Percentiles rank a stretch among this genome's conserved stretches.
These are phyloP conservation scores for Candida bentonensis DNA, from an alignment of 805 yeast genomes.

Conservation along the genomic window DNA sequence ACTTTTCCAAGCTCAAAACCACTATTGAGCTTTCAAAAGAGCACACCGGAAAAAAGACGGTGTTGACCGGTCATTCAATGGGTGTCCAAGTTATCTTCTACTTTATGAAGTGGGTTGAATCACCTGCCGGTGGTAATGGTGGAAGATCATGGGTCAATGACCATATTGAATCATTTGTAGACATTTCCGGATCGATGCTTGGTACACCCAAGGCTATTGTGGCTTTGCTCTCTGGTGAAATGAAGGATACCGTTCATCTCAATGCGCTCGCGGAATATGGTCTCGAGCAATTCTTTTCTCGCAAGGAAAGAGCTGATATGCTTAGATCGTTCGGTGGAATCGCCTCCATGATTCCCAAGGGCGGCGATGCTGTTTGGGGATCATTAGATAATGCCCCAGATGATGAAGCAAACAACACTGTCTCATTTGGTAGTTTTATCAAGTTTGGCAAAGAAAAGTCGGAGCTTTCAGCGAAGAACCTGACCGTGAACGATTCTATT, in stretches of 20 bases:
- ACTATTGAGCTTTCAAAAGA: constrained; percentile 51
- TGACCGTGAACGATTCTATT: constrained; percentile 55
- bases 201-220: constrained; percentile 94
- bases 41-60: constrained; percentile 48
- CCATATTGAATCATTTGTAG: constrained; percentile 65
- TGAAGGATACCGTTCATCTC: constrained; percentile 93
- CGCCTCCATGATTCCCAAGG: constrained; percentile 93
- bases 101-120: constrained; percentile 94
- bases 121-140: constrained; percentile 89
- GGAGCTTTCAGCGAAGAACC: constrained; percentile 31
- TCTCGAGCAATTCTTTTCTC: constrained; percentile 80
- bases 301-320: constrained; percentile 80
- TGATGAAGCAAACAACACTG: constrained; percentile 30
- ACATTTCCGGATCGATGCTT: constrained; percentile 76
- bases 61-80: constrained; percentile 90
- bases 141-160: constrained; percentile 81
- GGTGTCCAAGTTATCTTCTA: constrained; percentile 83
- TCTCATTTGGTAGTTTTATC: constrained; percentile 61
- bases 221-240: constrained; percentile 90
- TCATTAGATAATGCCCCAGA: constrained; percentile 52
- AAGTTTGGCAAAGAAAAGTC: constrained; percentile 40
- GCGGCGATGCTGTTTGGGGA: constrained; percentile 90
- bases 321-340: constrained; percentile 84
- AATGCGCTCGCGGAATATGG: constrained; percentile 90
- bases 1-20: constrained; percentile 61